These are phyloP conservation scores for Colletotrichum somersetense DNA, from an alignment of 2,329 filamentous ascomycete species.

Conservation along the genomic window DNA sequence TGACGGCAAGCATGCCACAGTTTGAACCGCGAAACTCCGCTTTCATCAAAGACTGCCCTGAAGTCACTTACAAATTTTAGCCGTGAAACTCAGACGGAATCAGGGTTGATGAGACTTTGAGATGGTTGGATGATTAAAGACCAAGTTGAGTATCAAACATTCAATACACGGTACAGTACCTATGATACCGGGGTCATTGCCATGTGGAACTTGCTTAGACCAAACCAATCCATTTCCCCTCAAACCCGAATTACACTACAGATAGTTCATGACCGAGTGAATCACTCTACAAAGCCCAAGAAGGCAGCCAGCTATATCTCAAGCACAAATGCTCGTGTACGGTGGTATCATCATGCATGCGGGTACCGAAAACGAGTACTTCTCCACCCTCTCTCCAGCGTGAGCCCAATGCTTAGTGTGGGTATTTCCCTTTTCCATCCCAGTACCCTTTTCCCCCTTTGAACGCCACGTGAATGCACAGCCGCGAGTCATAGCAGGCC, in stretches of 20 bases:
- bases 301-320: conserved; percentile 18
- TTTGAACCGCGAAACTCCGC: background rate
- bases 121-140: background rate
- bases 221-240: background rate
- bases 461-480: conserved; percentile 36
- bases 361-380: conserved; percentile 10
- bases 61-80: background rate
- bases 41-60: background rate
- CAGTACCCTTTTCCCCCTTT: conserved; percentile 13
- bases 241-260: conserved; percentile 9
- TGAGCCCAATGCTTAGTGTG: conserved; percentile 10
- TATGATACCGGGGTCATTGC: background rate
- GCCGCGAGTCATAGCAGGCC: conserved; percentile 23
- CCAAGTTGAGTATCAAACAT: background rate
- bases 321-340: conserved; percentile 24
- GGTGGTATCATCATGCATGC: conserved; percentile 21
- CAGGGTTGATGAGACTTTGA: no score
- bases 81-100: background rate
- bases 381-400: conserved; percentile 12
- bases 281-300: conserved; percentile 21
- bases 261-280: background rate
- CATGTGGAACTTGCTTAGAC: background rate
- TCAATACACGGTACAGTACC: background rate
- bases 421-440: conserved; percentile 32
- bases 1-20: background rate